Conservation (phyloP, 805 yeast species). For the Barnettozyma wickerhamii region DNA sequence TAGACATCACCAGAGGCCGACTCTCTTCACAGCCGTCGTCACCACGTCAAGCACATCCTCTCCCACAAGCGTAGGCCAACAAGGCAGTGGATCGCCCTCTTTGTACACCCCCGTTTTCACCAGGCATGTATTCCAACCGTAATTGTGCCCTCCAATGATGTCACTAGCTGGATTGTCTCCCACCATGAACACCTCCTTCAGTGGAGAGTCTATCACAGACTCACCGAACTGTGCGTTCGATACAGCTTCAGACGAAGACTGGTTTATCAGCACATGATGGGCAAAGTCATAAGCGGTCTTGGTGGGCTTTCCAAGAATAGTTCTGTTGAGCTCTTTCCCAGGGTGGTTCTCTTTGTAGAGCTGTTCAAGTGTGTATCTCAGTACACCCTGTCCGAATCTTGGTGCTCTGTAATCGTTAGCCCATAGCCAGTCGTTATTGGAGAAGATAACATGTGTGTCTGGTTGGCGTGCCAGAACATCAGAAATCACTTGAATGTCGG, state of each 20-base stretch:
- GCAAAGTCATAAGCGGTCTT: constrained; percentile 80
- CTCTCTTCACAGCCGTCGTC: constrained; percentile 15
- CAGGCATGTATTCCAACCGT: constrained; percentile 86
- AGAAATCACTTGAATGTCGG: constrained; percentile 73
- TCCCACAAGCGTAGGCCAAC: constrained; percentile 45
- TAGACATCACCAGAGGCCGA: constrained; percentile 16
- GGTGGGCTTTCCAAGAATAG: constrained; percentile 79
- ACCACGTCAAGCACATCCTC: constrained; percentile 54
- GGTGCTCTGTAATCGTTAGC: constrained; percentile 76
- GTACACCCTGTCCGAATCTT: constrained; percentile 90
- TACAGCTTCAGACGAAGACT: constrained; percentile 9
- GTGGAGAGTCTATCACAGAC: constrained; percentile 31
- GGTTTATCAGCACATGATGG: constrained; percentile 53
- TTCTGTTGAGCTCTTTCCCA: constrained; percentile 43
- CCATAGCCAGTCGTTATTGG: constrained; percentile 84
- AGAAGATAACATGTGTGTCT: constrained; percentile 67
- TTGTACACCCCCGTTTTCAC: constrained; percentile 86
- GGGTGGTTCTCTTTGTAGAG: constrained; percentile 49
- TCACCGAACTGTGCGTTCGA: constrained; percentile 19
- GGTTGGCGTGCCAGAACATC: constrained; percentile 69
- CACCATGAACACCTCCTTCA: constrained; percentile 79
- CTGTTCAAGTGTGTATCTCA: constrained; percentile 57
- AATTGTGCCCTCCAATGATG: constrained; percentile 79
- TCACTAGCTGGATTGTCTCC: constrained; percentile 97
- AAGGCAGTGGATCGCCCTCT: constrained; percentile 43